phyloP scores from a whole-genome alignment of 176 grass and related monocot species.

The Panicum miliaceum region DNA sequence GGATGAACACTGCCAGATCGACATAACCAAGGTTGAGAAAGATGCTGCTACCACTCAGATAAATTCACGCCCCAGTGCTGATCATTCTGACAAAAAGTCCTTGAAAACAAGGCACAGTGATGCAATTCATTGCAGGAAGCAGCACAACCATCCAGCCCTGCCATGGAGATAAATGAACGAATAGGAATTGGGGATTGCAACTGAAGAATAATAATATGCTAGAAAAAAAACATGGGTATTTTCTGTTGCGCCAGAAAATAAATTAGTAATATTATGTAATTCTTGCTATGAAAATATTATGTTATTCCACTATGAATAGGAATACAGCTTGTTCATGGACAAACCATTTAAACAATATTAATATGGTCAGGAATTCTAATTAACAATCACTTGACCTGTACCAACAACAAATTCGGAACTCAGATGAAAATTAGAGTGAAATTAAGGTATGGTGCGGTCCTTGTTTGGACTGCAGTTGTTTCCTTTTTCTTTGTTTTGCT shows the following conservation, averaged over 20 bases:
- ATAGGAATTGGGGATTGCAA: not conserved
- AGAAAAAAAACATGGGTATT: not conserved
- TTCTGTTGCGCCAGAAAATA: not conserved
- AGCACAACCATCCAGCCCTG: constrained; percentile 30
- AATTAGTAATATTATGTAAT: constrained; percentile 21
- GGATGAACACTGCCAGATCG: constrained; percentile 37
- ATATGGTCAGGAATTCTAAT: not conserved
- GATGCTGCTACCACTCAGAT: not conserved
- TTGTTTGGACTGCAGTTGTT: too few relatives aligned
- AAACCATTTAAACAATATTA: not conserved
- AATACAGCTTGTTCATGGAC: not conserved
- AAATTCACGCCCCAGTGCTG: not conserved
- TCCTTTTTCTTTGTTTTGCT: too few relatives aligned
- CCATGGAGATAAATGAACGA: constrained; percentile 42
- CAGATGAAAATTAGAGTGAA: too few relatives aligned
- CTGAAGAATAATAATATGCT: not conserved
- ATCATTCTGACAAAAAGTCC: constrained; percentile 16
- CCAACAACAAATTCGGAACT: too few relatives aligned
- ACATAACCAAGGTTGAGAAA: constrained; percentile 38
- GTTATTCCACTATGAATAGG: not conserved
- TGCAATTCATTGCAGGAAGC: constrained; percentile 24
- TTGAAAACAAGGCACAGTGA: not conserved
- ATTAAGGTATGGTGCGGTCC: too few relatives aligned
- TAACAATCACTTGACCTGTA: not conserved
- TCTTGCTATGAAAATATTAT: not conserved